These are phyloP conservation scores for Chaetomiaceae sp. DNA, from an alignment of 2,329 filamentous ascomycete species.

Conservation along the genomic window DNA sequence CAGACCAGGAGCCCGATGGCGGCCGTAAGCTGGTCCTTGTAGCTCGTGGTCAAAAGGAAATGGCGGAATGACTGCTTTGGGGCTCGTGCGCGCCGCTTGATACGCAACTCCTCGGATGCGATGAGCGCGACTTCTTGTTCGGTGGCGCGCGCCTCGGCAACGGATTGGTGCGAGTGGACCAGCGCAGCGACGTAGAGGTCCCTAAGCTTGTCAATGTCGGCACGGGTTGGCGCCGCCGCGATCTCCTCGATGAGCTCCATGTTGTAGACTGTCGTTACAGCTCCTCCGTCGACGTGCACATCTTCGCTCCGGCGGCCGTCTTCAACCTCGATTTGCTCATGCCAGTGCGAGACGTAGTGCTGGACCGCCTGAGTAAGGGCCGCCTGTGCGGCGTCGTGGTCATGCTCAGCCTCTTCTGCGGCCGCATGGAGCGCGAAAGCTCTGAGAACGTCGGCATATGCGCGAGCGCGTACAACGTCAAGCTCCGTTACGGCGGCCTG, in stretches of 20 bases:
- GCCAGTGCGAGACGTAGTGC: constrained; percentile 27
- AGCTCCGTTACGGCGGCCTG: constrained; percentile 15
- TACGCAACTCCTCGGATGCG: constrained; percentile 23
- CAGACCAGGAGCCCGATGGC: constrained; percentile 25
- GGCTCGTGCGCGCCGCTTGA: constrained; percentile 17
- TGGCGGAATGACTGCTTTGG: constrained; percentile 21
- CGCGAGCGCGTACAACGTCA: constrained; percentile 22
- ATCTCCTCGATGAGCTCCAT: constrained; percentile 25
- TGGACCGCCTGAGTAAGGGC: constrained; percentile 19
- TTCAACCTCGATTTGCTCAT: constrained; percentile 23
- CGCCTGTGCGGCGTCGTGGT: constrained; percentile 19
- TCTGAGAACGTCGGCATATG: constrained; percentile 25
- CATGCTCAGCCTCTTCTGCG: constrained; percentile 21
- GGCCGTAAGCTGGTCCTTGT: constrained; percentile 27
- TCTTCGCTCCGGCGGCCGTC: constrained; percentile 13
- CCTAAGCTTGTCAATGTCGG: constrained; percentile 26
- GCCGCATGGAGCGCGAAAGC: constrained; percentile 24
- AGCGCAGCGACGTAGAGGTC: constrained; percentile 26
- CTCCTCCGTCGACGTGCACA: constrained; percentile 16
- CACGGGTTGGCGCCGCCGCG: constrained; percentile 24
- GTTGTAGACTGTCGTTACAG: constrained; percentile 27
- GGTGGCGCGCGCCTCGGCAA: constrained; percentile 22
- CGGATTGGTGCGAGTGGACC: constrained; percentile 22
- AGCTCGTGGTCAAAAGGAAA: constrained; percentile 24
- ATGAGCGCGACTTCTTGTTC: constrained; percentile 26